A percentile compares a stretch with the other conserved stretches of the same genome.
Conservation (phyloP, 1,139 yeast species). For the Blastobotrys indianensis region DNA sequence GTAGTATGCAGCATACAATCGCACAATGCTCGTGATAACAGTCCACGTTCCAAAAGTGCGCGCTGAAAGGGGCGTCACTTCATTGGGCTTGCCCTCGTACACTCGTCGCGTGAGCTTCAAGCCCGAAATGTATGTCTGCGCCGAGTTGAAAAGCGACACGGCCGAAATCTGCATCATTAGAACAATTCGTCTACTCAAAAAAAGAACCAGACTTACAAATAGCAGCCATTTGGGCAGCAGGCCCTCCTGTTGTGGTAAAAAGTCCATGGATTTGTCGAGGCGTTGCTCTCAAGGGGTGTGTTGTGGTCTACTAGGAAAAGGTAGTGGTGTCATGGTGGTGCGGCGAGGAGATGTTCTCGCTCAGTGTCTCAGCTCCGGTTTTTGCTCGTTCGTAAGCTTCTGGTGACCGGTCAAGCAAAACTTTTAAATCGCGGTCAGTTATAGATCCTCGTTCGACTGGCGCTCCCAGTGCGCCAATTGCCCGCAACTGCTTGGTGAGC, state of each 20-base stretch:
- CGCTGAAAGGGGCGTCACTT: slow-evolving; percentile 74
- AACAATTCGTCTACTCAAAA: neutral
- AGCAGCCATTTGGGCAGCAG: slow-evolving; percentile 64
- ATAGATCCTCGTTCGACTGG: slow-evolving; percentile 24
- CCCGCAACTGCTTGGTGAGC: neutral
- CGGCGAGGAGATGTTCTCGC: slow-evolving; percentile 11
- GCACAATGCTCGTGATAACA: slow-evolving; percentile 70
- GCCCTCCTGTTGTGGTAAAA: slow-evolving; percentile 43
- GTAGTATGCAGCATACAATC: slow-evolving; percentile 83
- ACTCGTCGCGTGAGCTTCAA: slow-evolving; percentile 70
- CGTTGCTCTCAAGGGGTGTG: neutral
- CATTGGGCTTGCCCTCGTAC: slow-evolving; percentile 58
- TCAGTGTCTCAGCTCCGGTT: slow-evolving; percentile 16
- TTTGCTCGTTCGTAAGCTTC: slow-evolving; percentile 40
- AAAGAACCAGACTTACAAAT: slow-evolving; percentile 35
- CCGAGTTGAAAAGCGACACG: slow-evolving; percentile 84
- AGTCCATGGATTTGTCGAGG: slow-evolving; percentile 10
- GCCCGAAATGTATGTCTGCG: slow-evolving; percentile 78
- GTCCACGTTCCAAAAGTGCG: slow-evolving; percentile 99
- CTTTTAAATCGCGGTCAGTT: slow-evolving; percentile 43
- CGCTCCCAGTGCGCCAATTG: neutral
- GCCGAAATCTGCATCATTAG: slow-evolving; percentile 50
- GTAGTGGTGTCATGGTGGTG: no score
- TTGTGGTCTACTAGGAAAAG: no score
- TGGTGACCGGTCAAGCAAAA: slow-evolving; percentile 49